Percentiles rank a stretch among this genome's conserved stretches.
phyloP scores from a whole-genome alignment of 1,284 basidiomycete genomes.

The Mycena citricolor region DNA sequence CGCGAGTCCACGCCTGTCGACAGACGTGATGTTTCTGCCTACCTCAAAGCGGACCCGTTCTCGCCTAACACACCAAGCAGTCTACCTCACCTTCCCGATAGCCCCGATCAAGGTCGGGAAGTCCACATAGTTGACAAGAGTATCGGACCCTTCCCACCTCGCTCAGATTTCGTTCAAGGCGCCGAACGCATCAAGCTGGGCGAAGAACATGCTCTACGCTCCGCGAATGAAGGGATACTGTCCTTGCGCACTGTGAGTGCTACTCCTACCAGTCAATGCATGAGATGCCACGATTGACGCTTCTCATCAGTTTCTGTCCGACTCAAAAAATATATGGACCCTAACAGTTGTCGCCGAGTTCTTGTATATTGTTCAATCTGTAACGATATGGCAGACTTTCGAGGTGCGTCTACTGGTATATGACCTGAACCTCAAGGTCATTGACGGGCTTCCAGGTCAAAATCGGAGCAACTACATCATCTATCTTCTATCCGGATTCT shows the following conservation, averaged over 20 bases:
- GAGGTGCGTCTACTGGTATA: conserved; percentile 33
- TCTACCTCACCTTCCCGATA: conserved; percentile 36
- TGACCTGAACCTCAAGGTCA: conserved; percentile 24
- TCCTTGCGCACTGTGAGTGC: conserved; percentile 39
- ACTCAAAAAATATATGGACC: conserved; percentile 52
- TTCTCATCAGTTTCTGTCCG: conserved; percentile 48
- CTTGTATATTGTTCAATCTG: conserved; percentile 42
- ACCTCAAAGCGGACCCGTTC: conserved; percentile 44
- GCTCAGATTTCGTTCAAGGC: conserved; percentile 32
- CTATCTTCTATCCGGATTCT: conserved; percentile 46
- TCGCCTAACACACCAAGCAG: conserved; percentile 38
- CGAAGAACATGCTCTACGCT: conserved; percentile 34
- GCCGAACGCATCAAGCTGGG: conserved; percentile 36
- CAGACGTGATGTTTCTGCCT: conserved; percentile 50
- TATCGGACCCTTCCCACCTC: conserved; percentile 34
- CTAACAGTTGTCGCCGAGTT: conserved; percentile 47
- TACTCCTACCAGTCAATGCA: too few relatives aligned
- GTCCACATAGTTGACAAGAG: conserved; percentile 29
- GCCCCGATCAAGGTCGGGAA: conserved; percentile 25
- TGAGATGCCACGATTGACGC: conserved; percentile 15
- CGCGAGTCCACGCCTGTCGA: conserved; percentile 45
- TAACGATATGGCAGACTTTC: conserved; percentile 47
- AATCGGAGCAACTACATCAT: conserved; percentile 23
- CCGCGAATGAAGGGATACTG: conserved; percentile 35
- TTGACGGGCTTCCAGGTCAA: conserved; percentile 23